phyloP scores from a whole-genome alignment of 495 filamentous ascomycete genomes.

The Parmelia sp. region DNA sequence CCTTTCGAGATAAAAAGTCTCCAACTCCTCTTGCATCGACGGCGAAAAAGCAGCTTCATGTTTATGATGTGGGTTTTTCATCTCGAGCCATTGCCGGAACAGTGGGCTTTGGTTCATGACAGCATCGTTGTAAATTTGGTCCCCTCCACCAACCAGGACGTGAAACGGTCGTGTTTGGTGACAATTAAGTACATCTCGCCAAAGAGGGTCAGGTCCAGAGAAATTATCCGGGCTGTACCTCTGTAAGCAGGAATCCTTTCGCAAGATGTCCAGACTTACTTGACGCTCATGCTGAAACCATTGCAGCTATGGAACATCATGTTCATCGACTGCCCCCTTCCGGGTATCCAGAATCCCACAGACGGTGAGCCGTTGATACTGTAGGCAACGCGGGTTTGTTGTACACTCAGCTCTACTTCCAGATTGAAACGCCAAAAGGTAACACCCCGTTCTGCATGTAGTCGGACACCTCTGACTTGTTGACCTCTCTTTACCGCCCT shows the following conservation, averaged over 20 bases:
- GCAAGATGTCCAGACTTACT: slow-evolving; percentile 33
- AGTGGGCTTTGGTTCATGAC: slow-evolving; percentile 63
- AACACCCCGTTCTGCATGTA: slow-evolving; percentile 78
- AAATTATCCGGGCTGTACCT: slow-evolving; percentile 51
- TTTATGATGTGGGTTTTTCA: slow-evolving; percentile 74
- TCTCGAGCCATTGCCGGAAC: slow-evolving; percentile 77
- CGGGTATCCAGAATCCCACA: slow-evolving; percentile 91
- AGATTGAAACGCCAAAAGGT: slow-evolving; percentile 97
- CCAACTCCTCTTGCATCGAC: slow-evolving; percentile 78
- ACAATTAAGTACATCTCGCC: slow-evolving; percentile 89
- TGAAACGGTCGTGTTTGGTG: slow-evolving; percentile 93
- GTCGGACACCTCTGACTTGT: slow-evolving; percentile 70
- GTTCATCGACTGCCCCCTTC: slow-evolving; percentile 82
- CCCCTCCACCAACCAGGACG: slow-evolving; percentile 95
- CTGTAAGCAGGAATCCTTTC: slow-evolving; percentile 8
- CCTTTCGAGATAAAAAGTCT: slow-evolving; percentile 75
- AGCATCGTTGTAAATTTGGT: slow-evolving; percentile 92
- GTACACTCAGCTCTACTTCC: slow-evolving; percentile 73
- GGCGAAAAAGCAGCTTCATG: slow-evolving; percentile 62
- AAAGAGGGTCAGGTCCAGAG: slow-evolving; percentile 90
- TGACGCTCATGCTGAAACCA: slow-evolving; percentile 77
- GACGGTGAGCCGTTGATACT: slow-evolving; percentile 89
- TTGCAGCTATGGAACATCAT: slow-evolving; percentile 98
- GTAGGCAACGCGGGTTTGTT: slow-evolving; percentile 83
- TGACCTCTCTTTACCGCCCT: slow-evolving; percentile 69